A percentile compares a stretch with the other conserved stretches of the same genome.
Evolutionary conservation across 495 filamentous ascomycete species (phyloP).

Genomic region (Aspergillus incahuasiensis): DNA sequence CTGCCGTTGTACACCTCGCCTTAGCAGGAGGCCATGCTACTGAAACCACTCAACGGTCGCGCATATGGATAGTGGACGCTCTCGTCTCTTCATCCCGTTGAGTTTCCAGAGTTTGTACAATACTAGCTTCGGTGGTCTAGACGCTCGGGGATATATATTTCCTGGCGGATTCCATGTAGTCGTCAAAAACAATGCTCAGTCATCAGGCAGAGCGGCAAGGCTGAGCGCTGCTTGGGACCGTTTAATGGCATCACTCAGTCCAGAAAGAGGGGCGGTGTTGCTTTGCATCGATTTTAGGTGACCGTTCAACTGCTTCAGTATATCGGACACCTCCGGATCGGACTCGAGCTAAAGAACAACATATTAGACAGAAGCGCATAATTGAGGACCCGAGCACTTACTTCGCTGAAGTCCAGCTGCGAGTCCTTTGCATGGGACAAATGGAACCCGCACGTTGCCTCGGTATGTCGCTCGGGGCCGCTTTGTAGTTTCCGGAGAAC

Average conservation of each 20-base stretch:
- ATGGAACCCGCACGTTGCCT: constrained; percentile 22
- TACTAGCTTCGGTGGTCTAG: no score
- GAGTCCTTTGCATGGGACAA: constrained; percentile 23
- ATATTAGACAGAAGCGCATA: constrained; percentile 7
- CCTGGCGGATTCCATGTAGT: no score
- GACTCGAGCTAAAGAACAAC: constrained; percentile 30
- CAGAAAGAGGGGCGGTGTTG: constrained; percentile 49
- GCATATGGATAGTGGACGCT: background rate
- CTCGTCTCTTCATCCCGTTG: background rate
- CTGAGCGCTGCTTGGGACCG: constrained; percentile 49
- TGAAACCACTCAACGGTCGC: background rate
- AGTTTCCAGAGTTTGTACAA: background rate
- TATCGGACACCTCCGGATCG: constrained; percentile 31
- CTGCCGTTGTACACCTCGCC: background rate
- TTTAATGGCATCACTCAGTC: constrained; percentile 48
- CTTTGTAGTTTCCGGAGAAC: constrained; percentile 35
- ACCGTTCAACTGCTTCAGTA: constrained; percentile 46
- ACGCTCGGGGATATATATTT: no score
- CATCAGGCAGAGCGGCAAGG: constrained; percentile 31
- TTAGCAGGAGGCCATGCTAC: background rate
- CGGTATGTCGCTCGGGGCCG: constrained; percentile 11
- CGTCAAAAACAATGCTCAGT: constrained; percentile 23
- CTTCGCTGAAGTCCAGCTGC: constrained; percentile 27
- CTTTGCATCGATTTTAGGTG: constrained; percentile 55
- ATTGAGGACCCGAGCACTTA: constrained; percentile 15